These are phyloP conservation scores for Lolium rigidum DNA, from an alignment of 176 grass and related monocot genomes.

Conservation along the genomic window DNA sequence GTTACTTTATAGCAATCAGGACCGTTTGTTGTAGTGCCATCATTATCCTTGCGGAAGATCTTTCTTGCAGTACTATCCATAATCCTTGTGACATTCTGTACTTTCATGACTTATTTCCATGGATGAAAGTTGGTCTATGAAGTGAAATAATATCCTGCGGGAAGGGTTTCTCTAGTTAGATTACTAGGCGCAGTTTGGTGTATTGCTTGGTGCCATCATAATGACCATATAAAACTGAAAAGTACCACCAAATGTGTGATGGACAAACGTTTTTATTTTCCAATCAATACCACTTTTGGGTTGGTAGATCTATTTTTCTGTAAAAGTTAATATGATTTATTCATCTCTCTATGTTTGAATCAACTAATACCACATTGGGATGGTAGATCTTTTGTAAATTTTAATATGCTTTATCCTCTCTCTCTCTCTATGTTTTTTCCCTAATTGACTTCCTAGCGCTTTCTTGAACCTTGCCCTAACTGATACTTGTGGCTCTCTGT, in stretches of 20 bases:
- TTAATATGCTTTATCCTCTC: too few relatives aligned
- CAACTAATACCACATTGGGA: too few relatives aligned
- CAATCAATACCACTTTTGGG: not conserved
- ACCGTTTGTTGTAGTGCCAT: not conserved
- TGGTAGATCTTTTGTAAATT: too few relatives aligned
- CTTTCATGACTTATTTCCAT: not conserved
- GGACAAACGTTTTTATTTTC: not conserved
- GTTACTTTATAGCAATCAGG: not conserved
- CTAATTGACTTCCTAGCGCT: not conserved
- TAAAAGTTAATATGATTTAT: not conserved
- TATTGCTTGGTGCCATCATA: constrained; percentile 3
- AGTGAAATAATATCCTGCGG: not conserved
- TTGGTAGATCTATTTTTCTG: not conserved
- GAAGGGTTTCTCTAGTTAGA: constrained; percentile 8
- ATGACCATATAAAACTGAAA: not conserved
- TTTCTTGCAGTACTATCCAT: not conserved
- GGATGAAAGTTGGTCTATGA: not conserved
- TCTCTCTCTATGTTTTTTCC: not conserved
- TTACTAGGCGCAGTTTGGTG: not conserved
- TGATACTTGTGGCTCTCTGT: not conserved
- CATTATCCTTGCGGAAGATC: not conserved
- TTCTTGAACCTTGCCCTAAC: not conserved
- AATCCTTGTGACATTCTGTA: constrained; percentile 1
- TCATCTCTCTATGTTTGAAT: not conserved
- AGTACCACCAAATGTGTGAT: not conserved